Evolutionary conservation across 1,139 yeast genomes (phyloP), one percentile per base, ranked within the genome.

Genomic region (Scheffersomyces segobiensis): DNA sequence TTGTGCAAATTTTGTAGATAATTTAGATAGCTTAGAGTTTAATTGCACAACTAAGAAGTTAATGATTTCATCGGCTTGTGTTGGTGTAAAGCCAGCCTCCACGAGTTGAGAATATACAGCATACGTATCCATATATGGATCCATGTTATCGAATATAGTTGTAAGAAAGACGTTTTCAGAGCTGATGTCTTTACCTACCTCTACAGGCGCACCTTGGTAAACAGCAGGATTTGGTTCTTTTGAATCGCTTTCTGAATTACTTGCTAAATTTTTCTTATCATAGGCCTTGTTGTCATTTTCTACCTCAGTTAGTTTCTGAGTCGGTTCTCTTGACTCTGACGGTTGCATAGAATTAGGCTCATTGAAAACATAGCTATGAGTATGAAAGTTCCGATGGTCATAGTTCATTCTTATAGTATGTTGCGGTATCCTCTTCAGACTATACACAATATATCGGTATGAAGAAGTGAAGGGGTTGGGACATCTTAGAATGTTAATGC

Each of bases 1-100:
- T 48, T 91, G 91, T 8, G 92, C 81, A 67, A 85, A 86, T 60
- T 83, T 83, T 2, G 83, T 80, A 47, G 86, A 81, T 52, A 90
- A 77, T 65, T 85, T 84, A 6, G 83, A 76, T 56, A 93, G 78
- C 58, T 88, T 84, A 20, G 80, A 68, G 59, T 85, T 82, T 57
- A 89, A 69, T 56, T 83, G 84, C 7, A 75, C 76, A 46, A 83
- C 75, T 12, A 88, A 70, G 52, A 88, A 70, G 46, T 76, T 74
- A 59, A 88, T 75, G 1, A 89, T 74, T 18, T 81, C 73, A 59
- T 83, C 85, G 24, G 89, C 78, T 68, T 89, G 91, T 10, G 67
- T 64, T 0, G 78, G 76, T 0, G 83, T 81, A 64, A 88, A 88
- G 1, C 88, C 88, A 3, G 83, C 73, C 0, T 64, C 65, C 10